These are phyloP conservation scores for Aspergillus bertholletiae DNA, from an alignment of 495 filamentous ascomycete genomes.

Conservation along the genomic window DNA sequence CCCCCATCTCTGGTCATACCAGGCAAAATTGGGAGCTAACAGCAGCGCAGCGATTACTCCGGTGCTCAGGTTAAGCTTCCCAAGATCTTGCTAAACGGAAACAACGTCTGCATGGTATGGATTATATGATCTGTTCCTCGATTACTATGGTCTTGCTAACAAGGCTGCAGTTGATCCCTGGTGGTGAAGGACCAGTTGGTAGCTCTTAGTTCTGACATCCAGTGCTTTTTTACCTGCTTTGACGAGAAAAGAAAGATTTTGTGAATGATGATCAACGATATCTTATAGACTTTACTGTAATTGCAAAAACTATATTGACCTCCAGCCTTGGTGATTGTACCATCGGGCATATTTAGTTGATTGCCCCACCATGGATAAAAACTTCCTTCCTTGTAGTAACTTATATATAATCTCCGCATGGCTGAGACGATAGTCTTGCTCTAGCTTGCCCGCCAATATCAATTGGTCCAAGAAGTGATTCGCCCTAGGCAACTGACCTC, in stretches of 20 bases:
- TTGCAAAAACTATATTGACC: conserved; percentile 4
- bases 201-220: conserved; percentile 25
- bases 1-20: not conserved
- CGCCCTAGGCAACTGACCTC: no score
- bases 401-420: no score
- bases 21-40: conserved; percentile 17
- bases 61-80: conserved; percentile 81
- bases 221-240: conserved; percentile 11
- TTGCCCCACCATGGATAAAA: no score
- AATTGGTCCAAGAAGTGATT: no score
- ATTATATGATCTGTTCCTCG: not conserved
- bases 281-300: conserved; percentile 16
- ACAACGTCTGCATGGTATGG: conserved; percentile 97
- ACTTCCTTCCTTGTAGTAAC: no score
- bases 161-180: conserved; percentile 69
- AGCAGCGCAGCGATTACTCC: conserved; percentile 73
- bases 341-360: not conserved
- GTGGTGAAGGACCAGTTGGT: conserved; percentile 69
- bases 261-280: conserved; percentile 33
- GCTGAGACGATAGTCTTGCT: no score
- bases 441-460: no score
- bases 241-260: conserved; percentile 22
- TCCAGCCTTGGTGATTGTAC: not conserved
- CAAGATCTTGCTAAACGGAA: conserved; percentile 95
- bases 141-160: not conserved